Evolutionary conservation across 2,329 filamentous ascomycete species (phyloP).

Genomic region (Amylocarpus encephaloides): DNA sequence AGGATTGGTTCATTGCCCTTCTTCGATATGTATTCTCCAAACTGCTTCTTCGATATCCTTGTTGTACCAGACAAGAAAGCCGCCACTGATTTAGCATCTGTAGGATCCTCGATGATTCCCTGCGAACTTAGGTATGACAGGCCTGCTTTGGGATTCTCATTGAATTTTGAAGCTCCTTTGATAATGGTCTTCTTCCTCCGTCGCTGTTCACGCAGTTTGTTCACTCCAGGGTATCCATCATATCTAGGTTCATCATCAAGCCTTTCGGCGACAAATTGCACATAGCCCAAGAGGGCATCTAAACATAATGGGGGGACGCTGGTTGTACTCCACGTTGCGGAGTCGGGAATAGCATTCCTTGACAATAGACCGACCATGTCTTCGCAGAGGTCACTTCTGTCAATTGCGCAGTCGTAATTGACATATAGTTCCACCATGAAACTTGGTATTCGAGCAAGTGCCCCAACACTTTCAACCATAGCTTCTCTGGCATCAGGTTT

Average conservation of each 20-base stretch:
- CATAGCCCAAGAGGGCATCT: constrained; percentile 82
- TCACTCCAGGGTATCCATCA: constrained; percentile 61
- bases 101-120: constrained; percentile 73
- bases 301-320: constrained; percentile 94
- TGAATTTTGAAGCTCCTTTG: constrained; percentile 83
- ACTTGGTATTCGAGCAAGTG: constrained; percentile 83
- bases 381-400: constrained; percentile 86
- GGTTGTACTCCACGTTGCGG: constrained; percentile 97
- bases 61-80: constrained; percentile 81
- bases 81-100: constrained; percentile 73
- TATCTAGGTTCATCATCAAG: constrained; percentile 61
- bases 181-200: constrained; percentile 83
- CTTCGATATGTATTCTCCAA: constrained; percentile 92
- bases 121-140: constrained; percentile 79
- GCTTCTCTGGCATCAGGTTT: constrained; percentile 95
- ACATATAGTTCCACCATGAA: constrained; percentile 95
- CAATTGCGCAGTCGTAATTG: constrained; percentile 95
- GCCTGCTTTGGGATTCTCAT: constrained; percentile 86
- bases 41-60: constrained; percentile 78
- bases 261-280: constrained; percentile 86
- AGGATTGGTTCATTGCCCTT: constrained; percentile 80
- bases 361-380: constrained; percentile 91
- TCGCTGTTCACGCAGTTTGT: constrained; percentile 62
- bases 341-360: constrained; percentile 91
- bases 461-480: constrained; percentile 95